These are phyloP conservation scores for Sporothrix schenckii DNA, from an alignment of 2,329 filamentous ascomycete genomes.

Conservation along the genomic window DNA sequence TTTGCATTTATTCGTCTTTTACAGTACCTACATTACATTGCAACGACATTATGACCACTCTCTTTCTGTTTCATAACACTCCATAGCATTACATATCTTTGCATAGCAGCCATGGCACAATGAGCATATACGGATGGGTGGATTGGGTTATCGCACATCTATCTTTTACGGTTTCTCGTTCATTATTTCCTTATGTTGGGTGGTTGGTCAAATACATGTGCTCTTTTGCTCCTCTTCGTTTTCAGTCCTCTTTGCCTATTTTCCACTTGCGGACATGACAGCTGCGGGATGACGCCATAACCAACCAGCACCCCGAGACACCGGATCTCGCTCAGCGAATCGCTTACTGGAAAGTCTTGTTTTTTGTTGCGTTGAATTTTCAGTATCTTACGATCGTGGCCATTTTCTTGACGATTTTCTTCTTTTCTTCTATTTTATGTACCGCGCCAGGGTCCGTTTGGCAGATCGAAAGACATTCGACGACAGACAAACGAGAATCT, in stretches of 20 bases:
- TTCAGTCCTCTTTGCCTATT: neutral
- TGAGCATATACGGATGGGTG: conserved; percentile 6
- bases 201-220: neutral
- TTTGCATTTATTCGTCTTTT: neutral
- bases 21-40: neutral
- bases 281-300: conserved; percentile 21
- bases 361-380: neutral
- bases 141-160: neutral
- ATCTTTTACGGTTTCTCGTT: neutral
- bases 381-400: neutral
- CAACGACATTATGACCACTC: conserved; percentile 9
- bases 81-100: neutral
- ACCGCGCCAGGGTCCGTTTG: neutral
- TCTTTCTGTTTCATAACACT: conserved; percentile 15
- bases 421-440: neutral
- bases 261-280: conserved; percentile 11
- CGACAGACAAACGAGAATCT: too few species aligned
- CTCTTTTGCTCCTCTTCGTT: neutral
- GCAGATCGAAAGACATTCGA: too few species aligned
- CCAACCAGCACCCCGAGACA: neutral
- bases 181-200: neutral
- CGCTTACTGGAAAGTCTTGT: neutral
- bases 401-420: neutral
- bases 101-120: neutral
- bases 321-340: neutral